Evolutionary conservation across 192 early-diverging fungal genomes (phyloP), one percentile per base, ranked within the genome.

Genomic region (Rhizoclosmatium sp.): DNA sequence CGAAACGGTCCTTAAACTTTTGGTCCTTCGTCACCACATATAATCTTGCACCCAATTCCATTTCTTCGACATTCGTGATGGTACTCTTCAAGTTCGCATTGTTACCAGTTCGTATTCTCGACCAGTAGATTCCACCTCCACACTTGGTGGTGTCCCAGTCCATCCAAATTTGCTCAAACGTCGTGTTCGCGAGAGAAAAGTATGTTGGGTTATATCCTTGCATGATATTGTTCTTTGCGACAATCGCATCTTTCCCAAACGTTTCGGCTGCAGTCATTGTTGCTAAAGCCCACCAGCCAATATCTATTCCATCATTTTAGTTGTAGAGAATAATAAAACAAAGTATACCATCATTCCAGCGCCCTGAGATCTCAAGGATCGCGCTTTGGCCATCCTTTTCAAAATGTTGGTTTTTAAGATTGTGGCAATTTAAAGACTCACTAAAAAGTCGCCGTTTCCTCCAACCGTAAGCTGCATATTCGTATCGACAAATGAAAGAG

Each of bases 121-220:
- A 82, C 87, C 87, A 88, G 78, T 79, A 88, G 71, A 88, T 83
- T 23, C 87, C 87, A 4, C 87, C 87, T 5, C 76, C 76, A 82
- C 87, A 88, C 0, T 64, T 69, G 2, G 68, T 59, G 41, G 56
- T 14, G 45, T 85, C 84, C 82, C 83, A 88, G 41, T 84, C 76
- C 74, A 78, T 70, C 60, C 58, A 76, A 44, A 88, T 80, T 61
- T 88, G 65, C 64, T 80, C 45, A 39, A 76, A 77, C n/a, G 87
- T 88, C 45, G 69, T 78, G 21, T 59, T 54, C 47, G 78, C 79
- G 0, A 85, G 47, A 2, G 46, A 10, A 62, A 59, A 46, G 41
- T 62, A 59, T 1, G 59, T 62, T 66, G 42, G 82, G 80, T 84
- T 66, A 16, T 82, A 61, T 47, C 78, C 69, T n/a, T 54, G 4